Evolutionary conservation across 2,329 filamentous ascomycete species (phyloP).

Genomic region (Aurifilum marmelostoma): DNA sequence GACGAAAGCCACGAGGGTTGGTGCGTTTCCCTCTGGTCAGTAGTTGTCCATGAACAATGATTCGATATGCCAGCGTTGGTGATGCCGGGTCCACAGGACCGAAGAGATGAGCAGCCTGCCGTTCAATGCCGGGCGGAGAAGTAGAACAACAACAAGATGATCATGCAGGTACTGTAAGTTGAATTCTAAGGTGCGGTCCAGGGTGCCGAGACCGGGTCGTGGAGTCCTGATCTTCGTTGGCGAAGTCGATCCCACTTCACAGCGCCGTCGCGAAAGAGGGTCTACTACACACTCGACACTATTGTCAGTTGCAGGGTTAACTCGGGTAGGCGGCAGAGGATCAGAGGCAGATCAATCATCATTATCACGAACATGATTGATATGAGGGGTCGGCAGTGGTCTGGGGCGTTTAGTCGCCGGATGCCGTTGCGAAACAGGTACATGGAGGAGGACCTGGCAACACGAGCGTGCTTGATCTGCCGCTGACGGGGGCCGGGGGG

Average conservation of each 20-base stretch:
- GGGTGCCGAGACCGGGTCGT: background rate
- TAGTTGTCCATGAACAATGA: background rate
- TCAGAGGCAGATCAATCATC: background rate
- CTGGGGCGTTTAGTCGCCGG: constrained; percentile 1
- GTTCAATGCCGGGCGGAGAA: background rate
- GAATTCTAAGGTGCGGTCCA: background rate
- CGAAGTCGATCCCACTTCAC: background rate
- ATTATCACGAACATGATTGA: background rate
- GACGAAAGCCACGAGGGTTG: constrained; percentile 21
- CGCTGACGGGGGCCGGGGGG: background rate
- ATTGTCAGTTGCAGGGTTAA: background rate
- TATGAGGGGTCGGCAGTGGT: background rate
- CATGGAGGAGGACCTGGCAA: background rate
- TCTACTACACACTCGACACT: background rate
- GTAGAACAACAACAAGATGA: background rate
- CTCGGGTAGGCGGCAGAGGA: background rate
- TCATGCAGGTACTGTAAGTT: background rate
- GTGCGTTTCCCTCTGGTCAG: background rate
- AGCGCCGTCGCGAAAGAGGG: background rate
- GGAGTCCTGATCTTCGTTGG: background rate
- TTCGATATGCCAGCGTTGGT: background rate
- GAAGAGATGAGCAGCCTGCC: background rate
- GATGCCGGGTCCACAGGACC: background rate
- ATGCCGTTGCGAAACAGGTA: background rate
- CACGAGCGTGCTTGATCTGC: background rate